Evolutionary conservation across 2,329 filamentous ascomycete genomes (phyloP).

Genomic region (Diplodia intermedia): DNA sequence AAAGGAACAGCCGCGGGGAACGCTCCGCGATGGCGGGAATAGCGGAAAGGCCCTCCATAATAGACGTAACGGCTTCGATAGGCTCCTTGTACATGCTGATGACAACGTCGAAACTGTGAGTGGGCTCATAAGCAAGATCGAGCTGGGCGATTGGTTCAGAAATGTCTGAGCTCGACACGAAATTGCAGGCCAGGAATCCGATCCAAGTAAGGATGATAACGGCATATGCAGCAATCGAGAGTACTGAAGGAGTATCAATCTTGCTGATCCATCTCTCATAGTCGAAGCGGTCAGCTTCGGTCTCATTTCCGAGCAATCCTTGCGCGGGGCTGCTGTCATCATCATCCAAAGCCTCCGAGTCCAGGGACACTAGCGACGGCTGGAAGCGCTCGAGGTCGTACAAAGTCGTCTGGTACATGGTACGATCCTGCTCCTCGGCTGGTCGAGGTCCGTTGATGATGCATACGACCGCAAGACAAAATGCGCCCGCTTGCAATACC

Average conservation of each 20-base stretch:
- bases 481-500: slow-evolving; percentile 30
- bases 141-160: slow-evolving; percentile 31
- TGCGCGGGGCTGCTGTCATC: slow-evolving; percentile 11
- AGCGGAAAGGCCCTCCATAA: slow-evolving; percentile 37
- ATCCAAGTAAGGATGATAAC: slow-evolving; percentile 27
- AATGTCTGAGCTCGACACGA: not conserved
- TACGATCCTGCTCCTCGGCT: not conserved
- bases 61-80: slow-evolving; percentile 37
- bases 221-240: slow-evolving; percentile 24
- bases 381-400: slow-evolving; percentile 18
- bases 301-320: slow-evolving; percentile 8
- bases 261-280: not conserved
- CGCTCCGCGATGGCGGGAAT: slow-evolving; percentile 37
- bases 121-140: slow-evolving; percentile 39
- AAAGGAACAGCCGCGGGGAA: slow-evolving; percentile 41
- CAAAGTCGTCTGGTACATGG: not conserved
- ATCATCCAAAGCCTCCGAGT: slow-evolving; percentile 8
- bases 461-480: slow-evolving; percentile 31
- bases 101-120: slow-evolving; percentile 43
- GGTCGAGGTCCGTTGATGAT: slow-evolving; percentile 20
- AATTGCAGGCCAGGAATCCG: slow-evolving; percentile 27
- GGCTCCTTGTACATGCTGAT: slow-evolving; percentile 50
- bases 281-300: not conserved
- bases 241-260: slow-evolving; percentile 9
- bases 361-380: not conserved